A percentile compares a stretch with the other conserved stretches of the same genome.
Conservation (phyloP, 1,139 yeast species). For the Suhomyces choctaworum region DNA sequence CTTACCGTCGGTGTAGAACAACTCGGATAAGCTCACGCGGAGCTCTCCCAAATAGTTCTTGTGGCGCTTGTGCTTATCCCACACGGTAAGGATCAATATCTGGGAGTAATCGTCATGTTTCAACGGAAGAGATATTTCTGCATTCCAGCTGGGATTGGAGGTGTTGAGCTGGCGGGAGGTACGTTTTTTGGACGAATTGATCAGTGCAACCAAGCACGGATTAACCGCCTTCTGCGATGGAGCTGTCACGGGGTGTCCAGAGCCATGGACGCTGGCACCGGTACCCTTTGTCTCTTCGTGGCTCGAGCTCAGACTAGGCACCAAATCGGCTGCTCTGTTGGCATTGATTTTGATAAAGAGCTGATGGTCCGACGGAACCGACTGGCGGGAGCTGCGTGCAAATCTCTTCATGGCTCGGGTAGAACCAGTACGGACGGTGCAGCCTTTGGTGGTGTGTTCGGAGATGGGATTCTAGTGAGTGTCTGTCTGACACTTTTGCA, state of each 20-base stretch:
- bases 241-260: not conserved
- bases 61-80: slow-evolving; percentile 49
- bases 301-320: slow-evolving; percentile 9
- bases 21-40: slow-evolving; percentile 44
- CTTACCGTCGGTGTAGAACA: slow-evolving; percentile 30
- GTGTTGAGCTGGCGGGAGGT: slow-evolving; percentile 41
- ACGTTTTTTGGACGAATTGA: slow-evolving; percentile 32
- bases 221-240: slow-evolving; percentile 26
- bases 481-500: not conserved
- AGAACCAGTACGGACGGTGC: too few species aligned
- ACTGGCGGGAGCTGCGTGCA: not conserved
- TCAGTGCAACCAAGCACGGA: slow-evolving; percentile 38
- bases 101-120: slow-evolving; percentile 30
- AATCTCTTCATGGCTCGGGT: slow-evolving; percentile 10
- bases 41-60: slow-evolving; percentile 59
- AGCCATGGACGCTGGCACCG: not conserved
- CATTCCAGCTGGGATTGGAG: slow-evolving; percentile 49
- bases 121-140: slow-evolving; percentile 35
- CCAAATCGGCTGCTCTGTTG: slow-evolving; percentile 43
- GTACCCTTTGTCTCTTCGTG: not conserved
- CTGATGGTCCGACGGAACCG: slow-evolving; percentile 9
- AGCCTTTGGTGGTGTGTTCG: too few species aligned
- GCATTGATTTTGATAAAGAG: slow-evolving; percentile 37
- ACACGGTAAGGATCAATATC: slow-evolving; percentile 37
- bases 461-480: not conserved